Conservation (phyloP, 441 rosid genomes). For the Populus hybrid region DNA sequence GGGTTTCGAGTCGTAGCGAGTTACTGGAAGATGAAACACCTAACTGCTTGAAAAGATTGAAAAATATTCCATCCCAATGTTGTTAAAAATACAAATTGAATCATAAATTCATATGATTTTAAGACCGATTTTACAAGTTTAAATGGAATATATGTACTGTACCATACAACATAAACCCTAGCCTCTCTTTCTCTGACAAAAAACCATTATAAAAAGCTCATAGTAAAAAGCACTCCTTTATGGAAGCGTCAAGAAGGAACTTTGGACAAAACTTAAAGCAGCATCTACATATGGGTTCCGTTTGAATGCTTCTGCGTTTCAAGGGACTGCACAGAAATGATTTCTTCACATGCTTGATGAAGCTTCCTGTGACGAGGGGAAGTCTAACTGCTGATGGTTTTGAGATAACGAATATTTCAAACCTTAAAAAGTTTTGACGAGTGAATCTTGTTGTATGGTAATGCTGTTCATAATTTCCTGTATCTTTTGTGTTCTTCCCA, state of each 20-base stretch:
- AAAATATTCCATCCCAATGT: too few species aligned
- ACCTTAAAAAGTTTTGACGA: background rate
- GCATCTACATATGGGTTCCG: constrained; percentile 41
- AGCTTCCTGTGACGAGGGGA: constrained; percentile 50
- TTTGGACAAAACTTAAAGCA: constrained; percentile 93
- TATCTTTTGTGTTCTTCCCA: background rate
- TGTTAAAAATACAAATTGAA: too few species aligned
- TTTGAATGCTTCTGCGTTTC: constrained; percentile 29
- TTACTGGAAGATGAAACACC: too few species aligned
- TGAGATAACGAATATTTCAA: constrained; percentile 21
- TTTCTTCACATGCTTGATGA: constrained; percentile 91
- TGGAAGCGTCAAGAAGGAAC: constrained; percentile 75
- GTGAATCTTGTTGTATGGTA: background rate
- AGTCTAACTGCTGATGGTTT: constrained; percentile 17
- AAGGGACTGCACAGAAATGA: constrained; percentile 47
- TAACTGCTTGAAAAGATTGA: too few species aligned
- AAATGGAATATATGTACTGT: too few species aligned
- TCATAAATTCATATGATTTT: too few species aligned
- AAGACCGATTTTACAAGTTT: too few species aligned
- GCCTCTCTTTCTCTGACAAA: too few species aligned
- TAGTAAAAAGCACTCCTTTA: constrained; percentile 59
- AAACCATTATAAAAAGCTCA: constrained; percentile 28
- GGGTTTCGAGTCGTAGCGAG: too few species aligned
- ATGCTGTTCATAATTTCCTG: background rate
- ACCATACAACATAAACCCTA: too few species aligned